A percentile compares a stretch with the other conserved stretches of the same genome.
These are phyloP conservation scores for Phialophora expanda DNA, from an alignment of 2,329 filamentous ascomycete species.

Conservation along the genomic window DNA sequence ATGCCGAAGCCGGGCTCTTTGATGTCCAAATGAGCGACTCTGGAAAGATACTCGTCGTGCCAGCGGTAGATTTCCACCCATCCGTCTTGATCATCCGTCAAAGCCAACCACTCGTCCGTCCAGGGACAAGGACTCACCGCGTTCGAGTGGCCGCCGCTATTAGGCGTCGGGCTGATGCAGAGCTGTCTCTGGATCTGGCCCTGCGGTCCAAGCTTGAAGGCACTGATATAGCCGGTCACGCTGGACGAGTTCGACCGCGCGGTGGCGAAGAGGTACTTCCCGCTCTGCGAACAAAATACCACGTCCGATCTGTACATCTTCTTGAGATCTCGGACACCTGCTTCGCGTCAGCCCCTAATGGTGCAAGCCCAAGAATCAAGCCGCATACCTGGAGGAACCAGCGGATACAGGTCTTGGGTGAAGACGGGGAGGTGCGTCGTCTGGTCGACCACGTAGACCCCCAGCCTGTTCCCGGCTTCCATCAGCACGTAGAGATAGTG, in stretches of 20 bases:
- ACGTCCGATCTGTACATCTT: constrained; percentile 85
- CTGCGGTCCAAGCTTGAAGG: constrained; percentile 71
- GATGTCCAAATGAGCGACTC: constrained; percentile 77
- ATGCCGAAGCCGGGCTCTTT: constrained; percentile 90
- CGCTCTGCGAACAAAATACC: constrained; percentile 71
- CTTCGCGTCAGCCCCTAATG: not conserved
- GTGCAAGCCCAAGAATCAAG: constrained; percentile 30
- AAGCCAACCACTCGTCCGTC: constrained; percentile 85
- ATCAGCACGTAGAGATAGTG: constrained; percentile 84
- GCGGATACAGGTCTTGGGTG: constrained; percentile 75
- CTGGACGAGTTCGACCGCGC: constrained; percentile 77
- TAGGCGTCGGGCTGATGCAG: constrained; percentile 81
- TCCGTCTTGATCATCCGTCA: constrained; percentile 86
- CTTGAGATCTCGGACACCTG: constrained; percentile 44
- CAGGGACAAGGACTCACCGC: constrained; percentile 83
- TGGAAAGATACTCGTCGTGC: constrained; percentile 77
- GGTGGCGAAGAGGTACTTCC: constrained; percentile 80
- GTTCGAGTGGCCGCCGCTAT: constrained; percentile 86
- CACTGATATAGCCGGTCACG: constrained; percentile 81
- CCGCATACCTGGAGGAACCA: constrained; percentile 75
- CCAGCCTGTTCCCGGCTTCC: constrained; percentile 85
- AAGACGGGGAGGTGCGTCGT: constrained; percentile 75
- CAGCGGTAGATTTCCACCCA: constrained; percentile 88
- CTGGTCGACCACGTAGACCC: constrained; percentile 79
- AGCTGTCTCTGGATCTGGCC: constrained; percentile 79